A percentile compares a stretch with the other conserved stretches of the same genome.
Evolutionary conservation across 2,329 filamentous ascomycete genomes (phyloP).

Genomic region (Diplodia seriata): DNA sequence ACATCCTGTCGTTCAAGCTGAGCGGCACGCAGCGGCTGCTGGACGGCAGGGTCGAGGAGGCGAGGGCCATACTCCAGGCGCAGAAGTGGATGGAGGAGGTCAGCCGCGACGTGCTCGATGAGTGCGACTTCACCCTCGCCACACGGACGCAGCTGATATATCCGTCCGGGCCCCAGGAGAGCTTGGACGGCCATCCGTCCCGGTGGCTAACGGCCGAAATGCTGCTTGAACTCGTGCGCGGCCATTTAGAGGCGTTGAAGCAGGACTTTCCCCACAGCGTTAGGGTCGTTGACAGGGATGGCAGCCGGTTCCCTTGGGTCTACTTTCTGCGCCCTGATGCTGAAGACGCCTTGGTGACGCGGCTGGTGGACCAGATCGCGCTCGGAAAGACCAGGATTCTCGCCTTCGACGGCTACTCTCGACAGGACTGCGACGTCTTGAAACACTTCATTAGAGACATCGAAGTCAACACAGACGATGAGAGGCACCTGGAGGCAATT

Average conservation of each 20-base stretch:
- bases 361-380: conserved; percentile 45
- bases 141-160: conserved; percentile 54
- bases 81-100: conserved; percentile 59
- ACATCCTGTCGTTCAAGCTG: conserved; percentile 69
- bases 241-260: conserved; percentile 46
- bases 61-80: conserved; percentile 57
- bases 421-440: conserved; percentile 40
- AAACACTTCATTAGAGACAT: conserved; percentile 45
- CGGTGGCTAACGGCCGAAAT: conserved; percentile 50
- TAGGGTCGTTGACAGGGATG: conserved; percentile 53
- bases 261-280: conserved; percentile 55
- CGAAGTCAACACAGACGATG: conserved; percentile 35
- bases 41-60: conserved; percentile 53
- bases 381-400: conserved; percentile 40
- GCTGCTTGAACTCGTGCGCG: conserved; percentile 44
- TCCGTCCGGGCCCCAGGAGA: conserved; percentile 50
- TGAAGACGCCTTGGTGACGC: conserved; percentile 40
- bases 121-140: conserved; percentile 58
- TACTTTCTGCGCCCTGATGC: conserved; percentile 59
- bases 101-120: conserved; percentile 69
- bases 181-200: conserved; percentile 50
- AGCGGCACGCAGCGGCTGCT: conserved; percentile 65
- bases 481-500: conserved; percentile 37
- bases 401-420: conserved; percentile 40
- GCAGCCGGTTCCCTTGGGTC: conserved; percentile 60